These are phyloP conservation scores for Pascua guehoae DNA, from an alignment of 1,284 basidiomycete species.

Conservation along the genomic window DNA sequence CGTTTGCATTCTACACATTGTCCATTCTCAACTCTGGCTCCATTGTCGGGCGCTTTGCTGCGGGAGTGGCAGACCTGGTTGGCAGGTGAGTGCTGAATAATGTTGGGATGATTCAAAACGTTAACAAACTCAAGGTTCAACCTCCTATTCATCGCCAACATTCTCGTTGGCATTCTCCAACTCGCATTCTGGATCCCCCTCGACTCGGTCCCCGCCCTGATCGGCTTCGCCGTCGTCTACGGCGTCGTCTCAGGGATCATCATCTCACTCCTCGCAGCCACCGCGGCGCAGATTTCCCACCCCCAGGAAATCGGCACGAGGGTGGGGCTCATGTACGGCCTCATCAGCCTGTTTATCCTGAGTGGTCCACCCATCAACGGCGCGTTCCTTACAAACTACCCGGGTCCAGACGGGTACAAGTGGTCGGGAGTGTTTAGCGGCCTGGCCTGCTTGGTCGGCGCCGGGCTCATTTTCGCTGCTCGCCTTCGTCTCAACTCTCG, in stretches of 20 bases:
- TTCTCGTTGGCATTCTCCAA: conserved; percentile 13
- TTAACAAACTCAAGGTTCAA: conserved; percentile 19
- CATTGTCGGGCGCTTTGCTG: conserved; percentile 19
- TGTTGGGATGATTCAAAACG: conserved; percentile 3
- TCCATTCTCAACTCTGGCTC: conserved; percentile 36
- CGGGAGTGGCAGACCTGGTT: conserved; percentile 3
- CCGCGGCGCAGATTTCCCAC: conserved; percentile 21
- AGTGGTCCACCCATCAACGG: conserved; percentile 42
- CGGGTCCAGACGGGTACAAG: not conserved
- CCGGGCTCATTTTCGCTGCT: not conserved
- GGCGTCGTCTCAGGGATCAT: conserved; percentile 34
- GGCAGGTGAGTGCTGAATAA: too few relatives aligned
- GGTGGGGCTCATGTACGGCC: conserved; percentile 23
- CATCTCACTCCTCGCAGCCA: conserved; percentile 25
- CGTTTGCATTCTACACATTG: conserved; percentile 26
- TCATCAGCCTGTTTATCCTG: conserved; percentile 32
- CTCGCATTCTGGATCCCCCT: conserved; percentile 26
- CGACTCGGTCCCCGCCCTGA: conserved; percentile 22
- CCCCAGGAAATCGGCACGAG: conserved; percentile 25
- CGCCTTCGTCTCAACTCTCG: not conserved
- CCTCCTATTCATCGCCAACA: conserved; percentile 31
- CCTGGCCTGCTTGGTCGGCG: not conserved
- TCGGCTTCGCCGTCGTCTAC: conserved; percentile 39
- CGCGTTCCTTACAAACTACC: conserved; percentile 25
- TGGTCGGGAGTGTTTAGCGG: not conserved